Evolutionary conservation across 106 monocot genomes (phyloP), one percentile per base, ranked within the genome.

Genomic region (Acorus calamus): DNA sequence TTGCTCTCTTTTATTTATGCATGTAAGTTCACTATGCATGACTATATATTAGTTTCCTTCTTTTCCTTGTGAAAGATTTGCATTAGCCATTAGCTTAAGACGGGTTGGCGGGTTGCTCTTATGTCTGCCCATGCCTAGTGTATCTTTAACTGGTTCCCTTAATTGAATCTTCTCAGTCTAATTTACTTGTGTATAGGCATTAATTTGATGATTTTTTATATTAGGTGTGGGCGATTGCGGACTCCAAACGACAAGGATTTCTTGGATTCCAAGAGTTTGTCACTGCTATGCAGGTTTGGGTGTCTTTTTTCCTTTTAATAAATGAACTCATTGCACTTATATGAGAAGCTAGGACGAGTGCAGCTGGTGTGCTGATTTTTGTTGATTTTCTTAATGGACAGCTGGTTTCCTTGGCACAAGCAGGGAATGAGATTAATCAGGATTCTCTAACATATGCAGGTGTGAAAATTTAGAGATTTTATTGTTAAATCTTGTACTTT

Each of bases 151-250:
- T 28, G 28, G 28, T 1, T 28, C 28, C 28, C 28, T 28, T 28
- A 28, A 2, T 6, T 56, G 11, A 13, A 28, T 12, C 5, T 56
- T 56, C 56, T 51, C 2, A 13, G 42, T 68, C 2, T 46, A 62
- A 11, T 61, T 53, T 58, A 68, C 46, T 64, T 71, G 61, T 14
- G 5, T 61, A 5, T 8, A 44, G 4, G 4, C 10, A 2, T 62
- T 47, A 46, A 14, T 10, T 5, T 47, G 45, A 61, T 55, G 46
- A 54, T 68, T 55, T 73, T 50, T 53, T 14, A 49, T 44, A 49
- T 66, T 74, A 89, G 92, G 79, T 92, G n/a, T 92, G 92, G 92
- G 92, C 87, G 0, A 68, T 92, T 65, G 70, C 92, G 49, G 92
- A 92, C 71, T 81, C 87, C 11, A 92, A 79, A 47, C 69, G 92